phyloP scores from a whole-genome alignment of 768 basidiomycete genomes.

The Artomyces pyxidatus region DNA sequence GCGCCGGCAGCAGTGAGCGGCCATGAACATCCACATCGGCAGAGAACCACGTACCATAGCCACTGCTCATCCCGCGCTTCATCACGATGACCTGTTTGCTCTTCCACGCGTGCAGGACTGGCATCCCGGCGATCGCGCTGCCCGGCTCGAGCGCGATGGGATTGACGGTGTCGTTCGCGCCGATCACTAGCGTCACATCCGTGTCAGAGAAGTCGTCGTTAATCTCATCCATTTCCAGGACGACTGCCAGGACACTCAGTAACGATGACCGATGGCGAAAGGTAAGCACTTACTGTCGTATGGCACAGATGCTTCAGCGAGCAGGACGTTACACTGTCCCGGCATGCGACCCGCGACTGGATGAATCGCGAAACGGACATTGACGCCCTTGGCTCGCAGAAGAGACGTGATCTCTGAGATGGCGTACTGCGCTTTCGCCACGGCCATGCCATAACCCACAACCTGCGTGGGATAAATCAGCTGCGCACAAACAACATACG shows the following conservation, averaged over 20 bases:
- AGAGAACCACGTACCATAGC: slow-evolving; percentile 49
- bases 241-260: slow-evolving; percentile 41
- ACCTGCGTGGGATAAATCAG: slow-evolving; percentile 33
- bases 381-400: slow-evolving; percentile 65
- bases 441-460: slow-evolving; percentile 88
- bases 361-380: slow-evolving; percentile 81
- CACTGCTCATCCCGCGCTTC: slow-evolving; percentile 86
- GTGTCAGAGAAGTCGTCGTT: slow-evolving; percentile 87
- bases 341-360: slow-evolving; percentile 93
- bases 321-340: slow-evolving; percentile 86
- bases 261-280: background rate
- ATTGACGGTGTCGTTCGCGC: slow-evolving; percentile 90
- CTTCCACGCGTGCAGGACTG: slow-evolving; percentile 89
- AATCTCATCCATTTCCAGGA: slow-evolving; percentile 92
- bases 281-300: slow-evolving; percentile 60
- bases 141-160: slow-evolving; percentile 84
- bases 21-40: background rate
- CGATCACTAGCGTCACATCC: slow-evolving; percentile 85
- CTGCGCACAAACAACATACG: background rate
- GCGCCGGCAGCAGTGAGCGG: background rate
- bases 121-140: slow-evolving; percentile 87
- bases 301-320: slow-evolving; percentile 85
- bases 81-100: slow-evolving; percentile 88
- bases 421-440: slow-evolving; percentile 79
- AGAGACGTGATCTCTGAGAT: slow-evolving; percentile 68